Base-by-base conservation (phyloP, 1,284 basidiomycete genomes). In the Xerocomus minutiporus region DNA sequence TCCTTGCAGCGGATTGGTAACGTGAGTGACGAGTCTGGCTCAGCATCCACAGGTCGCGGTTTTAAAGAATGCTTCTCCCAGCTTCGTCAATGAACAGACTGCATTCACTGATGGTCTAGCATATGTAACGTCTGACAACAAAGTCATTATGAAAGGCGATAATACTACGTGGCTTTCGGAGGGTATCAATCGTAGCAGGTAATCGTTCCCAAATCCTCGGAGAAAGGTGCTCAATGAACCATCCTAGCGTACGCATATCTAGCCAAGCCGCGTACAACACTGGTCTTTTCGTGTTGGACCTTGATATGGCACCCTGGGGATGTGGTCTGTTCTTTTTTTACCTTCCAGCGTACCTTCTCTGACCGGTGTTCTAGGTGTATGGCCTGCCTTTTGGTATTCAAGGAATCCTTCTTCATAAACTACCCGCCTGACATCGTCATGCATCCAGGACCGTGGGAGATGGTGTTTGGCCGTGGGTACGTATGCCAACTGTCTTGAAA, bases 91-190 rank as follows among this genome's bases (percentile, higher is more conserved):
- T 59, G 57, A 66, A 45, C 63, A 67, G 25, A 73, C 70, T 38
- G 82, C 84, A 9, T 75, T 80, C 59, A 64, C 68, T 15, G 59
- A 72, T 38, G 69, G 72, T 34, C 72, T 86, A 8, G 76, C 75
- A 5, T 86, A 75, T 63, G 76, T 84, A 15, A 73, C 75, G 28
- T 72, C 75, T 15, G 72, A 84, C 60, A 77, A 76, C 28, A 76
- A 75, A 40, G 83, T 85, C 25, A 75, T 88, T 28, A 89, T 89
- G 86, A 81, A 84, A 61, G 85, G 83, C 11, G 86, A 89, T 54
- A 76, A 88, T 60, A 82, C 76, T 1, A 83, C 77, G 15, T 70
- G 67, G 66, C 66, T 89, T 43, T 57, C 73, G 2, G 46, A 67
- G 41, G 85, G 84, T 15, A 69, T 73, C 45, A 74, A 75, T 58